phyloP scores from a whole-genome alignment of 1,284 basidiomycete genomes.

The Hymenochaete sp. region DNA sequence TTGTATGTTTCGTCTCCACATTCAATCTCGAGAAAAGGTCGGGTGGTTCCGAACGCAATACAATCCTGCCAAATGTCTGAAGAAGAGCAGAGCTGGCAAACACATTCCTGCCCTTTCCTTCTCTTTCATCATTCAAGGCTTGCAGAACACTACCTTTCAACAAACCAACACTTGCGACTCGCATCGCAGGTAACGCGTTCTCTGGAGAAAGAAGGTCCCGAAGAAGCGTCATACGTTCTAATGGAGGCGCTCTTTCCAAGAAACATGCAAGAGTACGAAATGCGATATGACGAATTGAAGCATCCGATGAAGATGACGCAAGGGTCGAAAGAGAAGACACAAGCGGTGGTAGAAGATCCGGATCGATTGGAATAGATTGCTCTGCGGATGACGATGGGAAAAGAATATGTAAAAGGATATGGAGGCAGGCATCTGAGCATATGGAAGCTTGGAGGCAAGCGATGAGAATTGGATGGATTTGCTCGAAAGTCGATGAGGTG shows the following conservation, averaged over 20 bases:
- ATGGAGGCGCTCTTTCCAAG: slow-evolving; percentile 38
- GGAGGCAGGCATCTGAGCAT: slow-evolving; percentile 48
- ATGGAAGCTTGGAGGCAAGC: slow-evolving; percentile 43
- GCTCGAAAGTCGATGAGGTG: too few relatives aligned
- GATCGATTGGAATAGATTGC: slow-evolving; percentile 25
- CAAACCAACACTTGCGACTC: slow-evolving; percentile 54
- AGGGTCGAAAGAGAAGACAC: slow-evolving; percentile 42
- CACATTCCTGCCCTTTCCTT: slow-evolving; percentile 19
- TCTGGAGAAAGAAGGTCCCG: slow-evolving; percentile 40
- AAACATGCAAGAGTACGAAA: slow-evolving; percentile 50
- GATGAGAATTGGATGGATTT: slow-evolving; percentile 39
- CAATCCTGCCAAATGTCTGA: slow-evolving; percentile 40
- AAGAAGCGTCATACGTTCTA: slow-evolving; percentile 44
- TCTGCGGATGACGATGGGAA: slow-evolving; percentile 27
- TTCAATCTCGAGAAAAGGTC: slow-evolving; percentile 34
- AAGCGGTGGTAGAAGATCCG: slow-evolving; percentile 40
- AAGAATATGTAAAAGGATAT: slow-evolving; percentile 38
- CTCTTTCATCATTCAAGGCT: slow-evolving; percentile 28
- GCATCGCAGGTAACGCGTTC: slow-evolving; percentile 49
- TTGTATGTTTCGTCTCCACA: slow-evolving; percentile 4
- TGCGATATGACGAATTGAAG: slow-evolving; percentile 45
- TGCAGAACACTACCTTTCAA: slow-evolving; percentile 58
- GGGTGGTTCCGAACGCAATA: slow-evolving; percentile 42
- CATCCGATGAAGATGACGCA: slow-evolving; percentile 51
- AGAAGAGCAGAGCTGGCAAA: slow-evolving; percentile 44